phyloP scores from a whole-genome alignment of 2,329 filamentous ascomycete species.

The Cadophora sp. region DNA sequence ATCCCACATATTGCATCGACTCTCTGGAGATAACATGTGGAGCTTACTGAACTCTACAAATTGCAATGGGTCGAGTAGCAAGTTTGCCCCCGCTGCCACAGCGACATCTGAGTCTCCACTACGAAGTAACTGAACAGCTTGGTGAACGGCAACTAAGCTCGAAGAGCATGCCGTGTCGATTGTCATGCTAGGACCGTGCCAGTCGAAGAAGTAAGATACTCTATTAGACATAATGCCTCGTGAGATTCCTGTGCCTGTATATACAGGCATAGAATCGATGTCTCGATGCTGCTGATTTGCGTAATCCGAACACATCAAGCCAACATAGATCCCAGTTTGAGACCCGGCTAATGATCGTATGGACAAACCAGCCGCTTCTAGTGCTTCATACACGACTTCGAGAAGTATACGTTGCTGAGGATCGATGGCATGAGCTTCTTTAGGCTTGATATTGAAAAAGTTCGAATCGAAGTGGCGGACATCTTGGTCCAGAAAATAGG shows the following conservation, averaged over 20 bases:
- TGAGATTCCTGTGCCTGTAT: constrained; percentile 38
- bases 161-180: constrained; percentile 65
- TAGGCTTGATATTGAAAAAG: constrained; percentile 29
- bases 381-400: constrained; percentile 43
- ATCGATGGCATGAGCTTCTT: constrained; percentile 43
- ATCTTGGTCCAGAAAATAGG: constrained; percentile 24
- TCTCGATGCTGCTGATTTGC: constrained; percentile 7
- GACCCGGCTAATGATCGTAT: not conserved
- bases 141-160: constrained; percentile 59
- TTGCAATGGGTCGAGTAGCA: constrained; percentile 27
- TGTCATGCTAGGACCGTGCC: constrained; percentile 56
- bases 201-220: constrained; percentile 60
- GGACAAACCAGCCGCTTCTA: constrained; percentile 39
- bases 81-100: constrained; percentile 49
- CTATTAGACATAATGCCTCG: constrained; percentile 57
- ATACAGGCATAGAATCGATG: not conserved
- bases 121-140: constrained; percentile 56
- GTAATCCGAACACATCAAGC: constrained; percentile 47
- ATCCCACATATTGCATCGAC: constrained; percentile 56
- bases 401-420: constrained; percentile 51
- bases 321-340: constrained; percentile 54
- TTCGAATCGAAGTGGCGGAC: constrained; percentile 25
- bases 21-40: constrained; percentile 23
- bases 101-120: constrained; percentile 51
- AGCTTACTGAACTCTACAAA: constrained; percentile 19